A percentile compares a stretch with the other conserved stretches of the same genome.
Evolutionary conservation across 179 eudicot genomes (phyloP).

Genomic region (Vitellaria paradoxa): DNA sequence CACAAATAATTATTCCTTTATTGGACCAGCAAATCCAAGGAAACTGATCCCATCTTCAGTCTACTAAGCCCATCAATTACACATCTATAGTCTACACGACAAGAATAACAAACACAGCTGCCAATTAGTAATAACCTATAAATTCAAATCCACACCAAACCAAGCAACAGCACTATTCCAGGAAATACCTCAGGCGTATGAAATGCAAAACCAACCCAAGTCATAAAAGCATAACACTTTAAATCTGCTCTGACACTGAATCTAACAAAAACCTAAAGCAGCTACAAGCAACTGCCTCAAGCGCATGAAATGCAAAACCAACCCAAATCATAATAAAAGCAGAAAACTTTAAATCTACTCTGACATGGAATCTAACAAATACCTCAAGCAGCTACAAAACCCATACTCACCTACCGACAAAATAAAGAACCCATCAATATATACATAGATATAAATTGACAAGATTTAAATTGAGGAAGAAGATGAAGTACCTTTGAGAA

Average conservation of each 20-base stretch:
- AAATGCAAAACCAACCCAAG: neutral
- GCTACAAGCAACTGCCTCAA: too few species aligned
- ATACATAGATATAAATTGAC: neutral
- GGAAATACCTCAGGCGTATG: neutral
- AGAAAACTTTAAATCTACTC: too few species aligned
- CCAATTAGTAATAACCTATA: neutral
- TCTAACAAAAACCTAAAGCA: too few species aligned
- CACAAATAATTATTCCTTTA: neutral
- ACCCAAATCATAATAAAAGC: too few species aligned
- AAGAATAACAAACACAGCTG: neutral
- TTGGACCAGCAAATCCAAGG: neutral
- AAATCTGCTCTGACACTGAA: too few species aligned
- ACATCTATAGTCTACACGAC: neutral
- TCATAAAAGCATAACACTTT: neutral
- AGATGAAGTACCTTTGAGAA: conserved; percentile 8
- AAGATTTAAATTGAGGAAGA: neutral
- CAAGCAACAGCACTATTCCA: neutral
- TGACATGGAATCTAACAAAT: neutral
- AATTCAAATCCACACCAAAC: conserved; percentile 3
- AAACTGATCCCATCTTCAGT: neutral
- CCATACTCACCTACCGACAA: neutral
- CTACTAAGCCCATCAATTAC: neutral
- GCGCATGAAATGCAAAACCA: too few species aligned
- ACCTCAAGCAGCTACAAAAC: neutral
- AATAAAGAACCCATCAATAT: neutral